Conservation (phyloP, 2,329 filamentous ascomycete species). For the Cladosporium sp. region DNA sequence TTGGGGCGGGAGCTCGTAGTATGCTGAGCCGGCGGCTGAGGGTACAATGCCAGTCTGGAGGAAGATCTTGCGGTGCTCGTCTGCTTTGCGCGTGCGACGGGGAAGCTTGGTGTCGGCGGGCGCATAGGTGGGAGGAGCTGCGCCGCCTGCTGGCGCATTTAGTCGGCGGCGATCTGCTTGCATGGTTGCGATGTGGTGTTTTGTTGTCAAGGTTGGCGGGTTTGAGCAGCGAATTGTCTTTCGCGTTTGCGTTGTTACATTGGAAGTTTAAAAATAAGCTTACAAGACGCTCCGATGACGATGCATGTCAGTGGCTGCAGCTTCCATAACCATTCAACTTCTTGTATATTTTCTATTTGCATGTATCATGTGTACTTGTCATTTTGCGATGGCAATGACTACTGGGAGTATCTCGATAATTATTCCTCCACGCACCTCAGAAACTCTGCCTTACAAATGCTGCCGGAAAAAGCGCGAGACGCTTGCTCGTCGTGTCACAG, state of each 20-base stretch:
- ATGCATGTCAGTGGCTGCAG: background rate
- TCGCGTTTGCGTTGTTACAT: background rate
- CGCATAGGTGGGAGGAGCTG: conserved; percentile 71
- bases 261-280: background rate
- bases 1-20: conserved; percentile 63
- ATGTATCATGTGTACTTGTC: background rate
- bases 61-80: conserved; percentile 83
- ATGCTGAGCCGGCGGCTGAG: conserved; percentile 90
- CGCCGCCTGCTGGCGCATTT: conserved; percentile 81
- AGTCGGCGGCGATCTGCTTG: conserved; percentile 81
- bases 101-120: conserved; percentile 50
- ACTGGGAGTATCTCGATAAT: background rate
- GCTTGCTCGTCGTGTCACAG: background rate
- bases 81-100: conserved; percentile 61
- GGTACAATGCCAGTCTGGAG: conserved; percentile 90
- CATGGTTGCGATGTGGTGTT: conserved; percentile 26
- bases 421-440: background rate
- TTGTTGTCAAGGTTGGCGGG: background rate
- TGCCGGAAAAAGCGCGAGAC: background rate
- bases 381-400: no score
- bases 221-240: background rate
- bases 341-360: background rate
- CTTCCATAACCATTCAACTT: background rate
- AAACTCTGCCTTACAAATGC: background rate
- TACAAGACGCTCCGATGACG: background rate